Evolutionary conservation across 345 rosid genomes (phyloP).

Genomic region (Boechera retrofracta): DNA sequence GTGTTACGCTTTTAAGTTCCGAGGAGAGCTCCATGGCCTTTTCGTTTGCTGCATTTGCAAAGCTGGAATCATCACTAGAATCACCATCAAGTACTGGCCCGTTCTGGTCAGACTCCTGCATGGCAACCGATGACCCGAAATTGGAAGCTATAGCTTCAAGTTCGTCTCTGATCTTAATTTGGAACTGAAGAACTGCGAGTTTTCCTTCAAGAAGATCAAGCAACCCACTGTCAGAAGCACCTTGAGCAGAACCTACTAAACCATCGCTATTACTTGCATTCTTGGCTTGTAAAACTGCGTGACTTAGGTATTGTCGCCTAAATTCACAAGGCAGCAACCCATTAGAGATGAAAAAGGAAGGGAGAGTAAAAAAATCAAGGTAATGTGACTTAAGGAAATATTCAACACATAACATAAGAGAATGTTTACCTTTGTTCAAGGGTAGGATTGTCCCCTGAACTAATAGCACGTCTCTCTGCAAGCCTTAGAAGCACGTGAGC

Average conservation of each 20-base stretch:
- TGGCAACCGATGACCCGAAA: conserved; percentile 55
- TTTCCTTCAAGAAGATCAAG: conserved; percentile 97
- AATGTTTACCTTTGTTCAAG: conserved; percentile 79
- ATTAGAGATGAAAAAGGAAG: conserved; percentile 38
- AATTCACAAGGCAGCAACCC: conserved; percentile 37
- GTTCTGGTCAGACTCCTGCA: conserved; percentile 61
- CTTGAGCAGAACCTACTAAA: conserved; percentile 56
- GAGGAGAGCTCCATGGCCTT: conserved; percentile 88
- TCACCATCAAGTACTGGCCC: conserved; percentile 52
- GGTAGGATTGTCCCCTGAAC: conserved; percentile 62
- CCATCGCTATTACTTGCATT: conserved; percentile 75
- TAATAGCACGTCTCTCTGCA: conserved; percentile 83
- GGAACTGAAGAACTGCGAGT: conserved; percentile 88
- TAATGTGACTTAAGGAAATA: background rate
- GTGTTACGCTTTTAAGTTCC: conserved; percentile 92
- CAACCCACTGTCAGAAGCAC: conserved; percentile 73
- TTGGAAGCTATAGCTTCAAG: conserved; percentile 74
- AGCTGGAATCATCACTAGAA: conserved; percentile 50
- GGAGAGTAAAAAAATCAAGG: conserved; percentile 21
- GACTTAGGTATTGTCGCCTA: conserved; percentile 90
- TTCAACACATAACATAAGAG: conserved; percentile 21
- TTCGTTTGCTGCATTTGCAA: conserved; percentile 64
- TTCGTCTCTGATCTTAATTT: conserved; percentile 84
- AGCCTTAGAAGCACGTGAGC: conserved; percentile 91
- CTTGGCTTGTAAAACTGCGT: conserved; percentile 95